phyloP scores from a whole-genome alignment of 2,329 filamentous ascomycete genomes.

The Sarocladium oryzae region DNA sequence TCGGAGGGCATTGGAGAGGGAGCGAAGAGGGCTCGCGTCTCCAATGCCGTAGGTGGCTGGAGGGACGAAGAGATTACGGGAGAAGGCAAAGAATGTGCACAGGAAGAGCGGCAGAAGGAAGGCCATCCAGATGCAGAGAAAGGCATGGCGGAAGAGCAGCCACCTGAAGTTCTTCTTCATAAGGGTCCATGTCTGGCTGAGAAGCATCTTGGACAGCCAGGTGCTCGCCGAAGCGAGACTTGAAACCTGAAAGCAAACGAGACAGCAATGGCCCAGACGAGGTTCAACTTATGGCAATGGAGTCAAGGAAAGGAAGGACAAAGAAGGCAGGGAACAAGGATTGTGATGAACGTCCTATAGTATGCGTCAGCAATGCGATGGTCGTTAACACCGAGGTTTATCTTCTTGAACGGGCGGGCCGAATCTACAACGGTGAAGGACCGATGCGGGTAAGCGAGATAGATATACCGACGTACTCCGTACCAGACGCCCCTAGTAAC shows the following conservation, averaged over 20 bases:
- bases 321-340: too few species aligned
- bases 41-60: slow-evolving; percentile 72
- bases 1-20: slow-evolving; percentile 56
- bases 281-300: background rate
- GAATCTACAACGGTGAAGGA: too few species aligned
- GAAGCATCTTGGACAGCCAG: slow-evolving; percentile 38
- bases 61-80: slow-evolving; percentile 77
- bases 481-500: too few species aligned
- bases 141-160: slow-evolving; percentile 45
- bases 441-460: too few species aligned
- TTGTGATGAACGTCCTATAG: too few species aligned
- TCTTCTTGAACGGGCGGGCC: too few species aligned
- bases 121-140: slow-evolving; percentile 48
- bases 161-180: slow-evolving; percentile 57
- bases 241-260: background rate
- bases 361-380: too few species aligned
- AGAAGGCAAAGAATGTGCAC: slow-evolving; percentile 58
- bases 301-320: background rate
- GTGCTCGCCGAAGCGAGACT: slow-evolving; percentile 8
- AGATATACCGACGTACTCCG: too few species aligned
- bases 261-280: background rate
- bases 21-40: slow-evolving; percentile 50
- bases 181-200: slow-evolving; percentile 54
- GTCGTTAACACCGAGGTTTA: too few species aligned
- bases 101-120: slow-evolving; percentile 54